Base-by-base conservation (phyloP, 257 asterid genomes). In the Paraleonurus japonicus region DNA sequence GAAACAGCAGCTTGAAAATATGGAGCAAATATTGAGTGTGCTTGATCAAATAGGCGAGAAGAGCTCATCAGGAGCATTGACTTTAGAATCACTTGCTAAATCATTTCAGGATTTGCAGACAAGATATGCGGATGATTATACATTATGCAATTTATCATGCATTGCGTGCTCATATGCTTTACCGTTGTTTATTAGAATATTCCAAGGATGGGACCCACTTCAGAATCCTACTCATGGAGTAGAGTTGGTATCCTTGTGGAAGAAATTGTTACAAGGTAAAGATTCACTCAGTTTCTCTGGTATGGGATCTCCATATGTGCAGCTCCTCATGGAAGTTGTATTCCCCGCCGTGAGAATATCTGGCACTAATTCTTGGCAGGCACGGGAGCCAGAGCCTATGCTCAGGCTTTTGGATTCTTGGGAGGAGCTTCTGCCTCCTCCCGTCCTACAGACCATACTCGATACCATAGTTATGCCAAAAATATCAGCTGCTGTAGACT, bases 131-230 rank as follows among this genome's bases (percentile, higher is more conserved):
- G 89, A 86, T 64, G 97, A 90, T 37, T 91, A 94, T 75, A 86
- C 77, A 28, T 68, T 89, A 8, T 88, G 95, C 84, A 86, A 88
- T 79, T 77, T 89, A 76, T 84, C 99, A 3, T 81, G 88, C 87
- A 86, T 94, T 39, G 99, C 99, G 0, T 88, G 96, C 77, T 86
- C 89, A n/a, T 84, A 82, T 33, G 97, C 97, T 63, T 78, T 88
- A 22, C 99, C 99, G 41, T 69, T 94, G 67, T 88, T 91, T 57
- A 85, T 89, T 70, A 81, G 95, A 77, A 82, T 83, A 66, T 94
- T 94, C 82, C 96, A 89, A 82, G 96, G 97, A 1, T 93, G 97
- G 98, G 86, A 90, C 67, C 97, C 96, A 45, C 96, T 93, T 76
- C 96, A 89, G 80, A 87, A 88, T 79, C 97, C 98, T 17, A 86